Conservation (phyloP, 2,329 filamentous ascomycete species). For the Aspergillus viridinutans region DNA sequence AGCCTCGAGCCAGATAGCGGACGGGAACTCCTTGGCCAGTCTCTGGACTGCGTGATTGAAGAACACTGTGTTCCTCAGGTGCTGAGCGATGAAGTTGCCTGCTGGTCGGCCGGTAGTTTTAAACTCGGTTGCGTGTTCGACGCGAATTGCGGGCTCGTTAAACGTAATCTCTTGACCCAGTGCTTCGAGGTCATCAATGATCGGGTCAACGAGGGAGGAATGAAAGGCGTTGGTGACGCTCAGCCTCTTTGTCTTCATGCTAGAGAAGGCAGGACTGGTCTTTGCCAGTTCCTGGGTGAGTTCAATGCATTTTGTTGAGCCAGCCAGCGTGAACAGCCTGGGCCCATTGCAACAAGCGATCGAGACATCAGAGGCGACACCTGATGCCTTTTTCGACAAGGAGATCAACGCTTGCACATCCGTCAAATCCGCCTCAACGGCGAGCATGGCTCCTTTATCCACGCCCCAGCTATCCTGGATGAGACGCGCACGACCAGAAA, state of each 20-base stretch:
- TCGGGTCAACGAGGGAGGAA: constrained; percentile 38
- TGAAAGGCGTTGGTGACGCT: constrained; percentile 49
- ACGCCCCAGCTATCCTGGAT: constrained; percentile 29
- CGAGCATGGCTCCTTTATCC: constrained; percentile 33
- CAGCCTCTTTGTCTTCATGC: constrained; percentile 35
- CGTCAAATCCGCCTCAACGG: constrained; percentile 27
- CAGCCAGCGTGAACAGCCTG: constrained; percentile 38
- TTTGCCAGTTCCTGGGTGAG: constrained; percentile 1
- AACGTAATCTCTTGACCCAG: constrained; percentile 30
- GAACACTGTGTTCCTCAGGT: constrained; percentile 44
- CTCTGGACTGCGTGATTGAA: constrained; percentile 44
- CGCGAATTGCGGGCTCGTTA: constrained; percentile 27
- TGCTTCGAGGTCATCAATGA: constrained; percentile 24
- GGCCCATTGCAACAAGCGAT: constrained; percentile 15
- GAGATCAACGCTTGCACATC: constrained; percentile 11
- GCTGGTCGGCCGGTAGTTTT: neutral
- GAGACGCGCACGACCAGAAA: constrained; percentile 28
- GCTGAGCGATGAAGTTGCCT: constrained; percentile 33
- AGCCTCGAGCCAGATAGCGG: constrained; percentile 39
- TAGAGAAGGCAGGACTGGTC: neutral
- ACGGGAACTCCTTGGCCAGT: constrained; percentile 25
- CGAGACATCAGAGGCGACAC: constrained; percentile 13
- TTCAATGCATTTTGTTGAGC: constrained; percentile 24
- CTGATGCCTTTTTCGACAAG: neutral
- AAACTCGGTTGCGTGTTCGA: constrained; percentile 13